Evolutionary conservation across 2,329 filamentous ascomycete species (phyloP), one percentile per base, ranked within the genome.

Genomic region (Diaporthe vexans): DNA sequence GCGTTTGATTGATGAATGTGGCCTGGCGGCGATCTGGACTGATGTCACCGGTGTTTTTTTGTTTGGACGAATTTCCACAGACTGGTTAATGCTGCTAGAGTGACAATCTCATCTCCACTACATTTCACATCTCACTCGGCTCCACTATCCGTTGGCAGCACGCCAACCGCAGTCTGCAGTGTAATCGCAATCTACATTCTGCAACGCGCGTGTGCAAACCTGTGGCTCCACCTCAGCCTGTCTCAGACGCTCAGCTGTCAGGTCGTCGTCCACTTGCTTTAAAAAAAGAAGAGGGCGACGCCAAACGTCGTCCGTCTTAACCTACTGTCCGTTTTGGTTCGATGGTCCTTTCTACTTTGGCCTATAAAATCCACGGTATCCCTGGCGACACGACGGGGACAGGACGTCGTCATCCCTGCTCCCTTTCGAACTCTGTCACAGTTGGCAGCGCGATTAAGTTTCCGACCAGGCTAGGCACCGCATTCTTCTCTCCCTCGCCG

Each of bases 21-120:
- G 21, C 46, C 46, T 51, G 46, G 21, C 19, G 29, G 19, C 17
- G 24, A 46, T 63, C 59, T 63, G 37, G 21, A 26, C 43, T 65
- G 43, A 65, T 65, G 61, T 51, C 61, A 65, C 61, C 29, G 19
- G 61, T 35, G 48, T 65, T n/a, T 59, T 65, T n/a, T 65, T 65
- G 61, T 48, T 24, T 65, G 61, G 61, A 65, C 26, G 61, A 48
- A 51, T 65, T 65, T 65, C 61, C 61, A 65, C 26, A 33, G 59
- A 48, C 11, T 33, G 26, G 24, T 17, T 24, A 21, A 35, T 65
- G 26, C 40, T 48, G 59, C 21, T 5, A 37, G 37, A 37, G 37
- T 37, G 37, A 37, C 46, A 48, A n/a, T 48, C 46, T 52, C 61
- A 67, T 67, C 46, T 67, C 46, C 63, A 52, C 63, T 17, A 19